phyloP scores from a whole-genome alignment of 2,329 filamentous ascomycete species.

The Xylariaceae sp. region DNA sequence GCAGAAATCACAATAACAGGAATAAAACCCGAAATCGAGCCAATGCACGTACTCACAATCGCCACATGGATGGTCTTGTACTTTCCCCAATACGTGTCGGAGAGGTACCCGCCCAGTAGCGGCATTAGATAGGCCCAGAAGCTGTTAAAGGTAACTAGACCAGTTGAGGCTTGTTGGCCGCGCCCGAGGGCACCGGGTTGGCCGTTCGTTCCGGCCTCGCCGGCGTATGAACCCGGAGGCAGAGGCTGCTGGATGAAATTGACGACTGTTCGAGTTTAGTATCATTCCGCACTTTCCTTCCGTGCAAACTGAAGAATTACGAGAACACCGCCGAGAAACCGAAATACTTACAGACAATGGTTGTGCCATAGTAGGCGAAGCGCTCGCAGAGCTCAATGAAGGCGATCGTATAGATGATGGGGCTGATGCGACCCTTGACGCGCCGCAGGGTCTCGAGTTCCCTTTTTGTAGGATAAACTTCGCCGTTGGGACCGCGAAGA shows the following conservation, averaged over 20 bases:
- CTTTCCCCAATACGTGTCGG: conserved; percentile 53
- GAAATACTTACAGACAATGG: conserved; percentile 53
- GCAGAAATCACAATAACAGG: no score
- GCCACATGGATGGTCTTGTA: conserved; percentile 54
- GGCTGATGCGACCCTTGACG: conserved; percentile 16
- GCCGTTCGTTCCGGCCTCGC: conserved; percentile 35
- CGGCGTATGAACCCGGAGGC: conserved; percentile 44
- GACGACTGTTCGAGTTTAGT: conserved; percentile 33
- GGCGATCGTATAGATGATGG: conserved; percentile 19
- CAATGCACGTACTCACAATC: conserved; percentile 10
- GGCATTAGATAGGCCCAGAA: conserved; percentile 32
- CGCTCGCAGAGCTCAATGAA: conserved; percentile 39
- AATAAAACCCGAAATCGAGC: not conserved
- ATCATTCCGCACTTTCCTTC: no score
- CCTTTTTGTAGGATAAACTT: conserved; percentile 18
- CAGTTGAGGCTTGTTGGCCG: conserved; percentile 26
- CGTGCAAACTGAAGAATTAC: no score
- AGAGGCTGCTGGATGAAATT: conserved; percentile 45
- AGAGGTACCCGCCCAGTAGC: conserved; percentile 47
- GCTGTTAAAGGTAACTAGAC: conserved; percentile 26
- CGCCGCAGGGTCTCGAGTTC: conserved; percentile 19
- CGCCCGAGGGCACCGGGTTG: conserved; percentile 52
- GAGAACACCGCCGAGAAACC: no score
- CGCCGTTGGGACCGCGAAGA: conserved; percentile 23
- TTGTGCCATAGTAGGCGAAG: conserved; percentile 60